A percentile compares a stretch with the other conserved stretches of the same genome.
phyloP scores from a whole-genome alignment of 768 basidiomycete genomes.

The Mycena amicta region DNA sequence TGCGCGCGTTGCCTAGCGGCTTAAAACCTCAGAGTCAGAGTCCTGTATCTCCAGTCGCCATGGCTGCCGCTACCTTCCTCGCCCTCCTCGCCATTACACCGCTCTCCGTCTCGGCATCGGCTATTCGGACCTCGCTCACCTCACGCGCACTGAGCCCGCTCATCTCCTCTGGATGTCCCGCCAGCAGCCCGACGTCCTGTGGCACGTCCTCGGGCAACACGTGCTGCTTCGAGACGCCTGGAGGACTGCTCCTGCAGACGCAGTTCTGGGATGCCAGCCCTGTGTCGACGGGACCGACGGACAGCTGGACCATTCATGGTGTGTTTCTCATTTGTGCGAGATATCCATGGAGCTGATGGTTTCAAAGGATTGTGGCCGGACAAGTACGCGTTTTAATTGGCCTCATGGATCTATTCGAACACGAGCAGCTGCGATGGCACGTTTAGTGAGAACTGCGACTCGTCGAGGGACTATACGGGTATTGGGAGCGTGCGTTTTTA shows the following conservation, averaged over 20 bases:
- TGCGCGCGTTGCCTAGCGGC: background rate
- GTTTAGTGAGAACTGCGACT: conserved; percentile 45
- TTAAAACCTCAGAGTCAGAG: no score
- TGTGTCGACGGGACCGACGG: conserved; percentile 41
- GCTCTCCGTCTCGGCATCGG: conserved; percentile 21
- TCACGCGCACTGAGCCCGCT: background rate
- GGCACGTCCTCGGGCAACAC: conserved; percentile 14
- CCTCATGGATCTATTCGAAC: no score
- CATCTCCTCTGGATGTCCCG: conserved; percentile 19
- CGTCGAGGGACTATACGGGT: conserved; percentile 47
- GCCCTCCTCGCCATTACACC: conserved; percentile 1
- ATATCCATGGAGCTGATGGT: no score
- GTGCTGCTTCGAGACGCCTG: conserved; percentile 53
- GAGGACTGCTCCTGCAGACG: conserved; percentile 51
- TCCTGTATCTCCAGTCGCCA: conserved; percentile 50
- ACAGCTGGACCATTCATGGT: conserved; percentile 54
- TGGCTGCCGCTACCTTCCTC: conserved; percentile 18
- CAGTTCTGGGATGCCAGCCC: conserved; percentile 58
- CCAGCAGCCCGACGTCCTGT: conserved; percentile 13
- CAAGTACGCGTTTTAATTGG: no score
- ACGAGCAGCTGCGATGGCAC: conserved; percentile 4
- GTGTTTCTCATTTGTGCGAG: background rate
- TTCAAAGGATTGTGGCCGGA: background rate
- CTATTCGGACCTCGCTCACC: background rate
- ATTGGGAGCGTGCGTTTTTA: no score